Conservation (phyloP, 1,284 basidiomycete species). For the Ganoderma boninense region DNA sequence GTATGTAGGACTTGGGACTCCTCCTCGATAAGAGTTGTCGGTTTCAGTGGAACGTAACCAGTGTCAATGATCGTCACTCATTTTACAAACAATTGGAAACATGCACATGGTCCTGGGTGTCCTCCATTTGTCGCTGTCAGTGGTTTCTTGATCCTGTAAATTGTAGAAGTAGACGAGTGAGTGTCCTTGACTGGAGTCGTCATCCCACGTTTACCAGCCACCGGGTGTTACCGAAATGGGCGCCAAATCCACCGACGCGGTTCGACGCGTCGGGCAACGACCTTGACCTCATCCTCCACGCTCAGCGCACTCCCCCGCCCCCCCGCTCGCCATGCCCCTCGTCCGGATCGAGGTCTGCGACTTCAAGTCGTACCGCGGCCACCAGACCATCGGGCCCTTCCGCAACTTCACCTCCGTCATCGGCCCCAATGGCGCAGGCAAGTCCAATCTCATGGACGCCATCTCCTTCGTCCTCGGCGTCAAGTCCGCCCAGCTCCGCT, state of each 20-base stretch:
- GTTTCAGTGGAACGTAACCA: too few species aligned
- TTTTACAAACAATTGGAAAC: too few species aligned
- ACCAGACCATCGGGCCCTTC: conserved; percentile 92
- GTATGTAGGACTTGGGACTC: too few species aligned
- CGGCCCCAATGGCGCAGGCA: conserved; percentile 70
- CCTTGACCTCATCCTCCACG: background rate
- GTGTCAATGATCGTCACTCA: too few species aligned
- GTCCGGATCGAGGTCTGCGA: conserved; percentile 86
- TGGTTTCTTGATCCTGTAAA: too few species aligned
- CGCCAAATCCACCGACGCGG: conserved; percentile 10
- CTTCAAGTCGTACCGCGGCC: conserved; percentile 94
- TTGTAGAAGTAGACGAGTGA: too few species aligned
- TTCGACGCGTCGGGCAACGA: conserved; percentile 19
- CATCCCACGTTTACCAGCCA: too few species aligned
- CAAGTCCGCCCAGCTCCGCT: conserved; percentile 92
- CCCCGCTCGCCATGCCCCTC: conserved; percentile 64
- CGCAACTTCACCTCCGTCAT: conserved; percentile 83
- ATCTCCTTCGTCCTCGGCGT: conserved; percentile 99
- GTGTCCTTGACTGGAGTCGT: too few species aligned
- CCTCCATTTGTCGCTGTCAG: too few species aligned
- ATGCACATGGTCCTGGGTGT: too few species aligned
- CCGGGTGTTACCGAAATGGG: too few species aligned
- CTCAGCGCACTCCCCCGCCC: conserved; percentile 8
- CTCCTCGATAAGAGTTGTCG: too few species aligned
- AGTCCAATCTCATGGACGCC: conserved; percentile 99